Evolutionary conservation across 2,329 filamentous ascomycete species (phyloP), one percentile per base, ranked within the genome.

Genomic region (Cryphonectria naterciae): DNA sequence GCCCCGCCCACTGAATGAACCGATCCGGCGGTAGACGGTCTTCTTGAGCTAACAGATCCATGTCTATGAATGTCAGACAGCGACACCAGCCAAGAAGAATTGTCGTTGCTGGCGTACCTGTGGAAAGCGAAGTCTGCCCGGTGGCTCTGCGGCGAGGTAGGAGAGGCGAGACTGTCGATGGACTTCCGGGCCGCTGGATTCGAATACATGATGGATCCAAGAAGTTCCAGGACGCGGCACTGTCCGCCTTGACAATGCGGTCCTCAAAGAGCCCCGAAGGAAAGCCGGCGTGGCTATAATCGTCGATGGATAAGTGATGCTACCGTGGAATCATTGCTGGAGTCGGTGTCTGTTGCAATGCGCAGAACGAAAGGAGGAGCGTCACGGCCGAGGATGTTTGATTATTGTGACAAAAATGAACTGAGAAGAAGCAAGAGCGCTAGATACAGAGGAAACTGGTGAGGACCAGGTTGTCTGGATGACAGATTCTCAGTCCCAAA

Each of bases 11-110:
- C 90, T 43, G 95, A 98, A 78, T 91, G 90, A 75, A 95, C 89
- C 32, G 95, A 98, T 84, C 94, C 97, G 61, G 95, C 91, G 37
- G 91, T 93, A 68, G 96, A 98, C 73, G 90, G 92, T 80, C 94
- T 88, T 78, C 95, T 86, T 64, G 71, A 71, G 28, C 71, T 73
- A 62, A 71, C 69, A 41, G 71, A 73, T 32, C 71, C 69, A 68
- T 71, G 71, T 49, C 71, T 71, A 41, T 41, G n/a, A 46, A 56
- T 25, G 60, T 63, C 46, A 62, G 35, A 62, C 46, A 58, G 8
- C 25, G 10, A 58, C 43, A 32, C 43, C 49, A 37, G 37, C 65
- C 19, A 43, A 60, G 70, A 62, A 41, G 4, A 13, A 4, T 10
- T 25, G n/a, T 15, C 19, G 37, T n/a, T 32, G 46, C 67, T 41